A percentile compares a stretch with the other conserved stretches of the same genome.
These are phyloP conservation scores for Ogataea trehaloabstinens DNA, from an alignment of 805 yeast species.

Conservation along the genomic window DNA sequence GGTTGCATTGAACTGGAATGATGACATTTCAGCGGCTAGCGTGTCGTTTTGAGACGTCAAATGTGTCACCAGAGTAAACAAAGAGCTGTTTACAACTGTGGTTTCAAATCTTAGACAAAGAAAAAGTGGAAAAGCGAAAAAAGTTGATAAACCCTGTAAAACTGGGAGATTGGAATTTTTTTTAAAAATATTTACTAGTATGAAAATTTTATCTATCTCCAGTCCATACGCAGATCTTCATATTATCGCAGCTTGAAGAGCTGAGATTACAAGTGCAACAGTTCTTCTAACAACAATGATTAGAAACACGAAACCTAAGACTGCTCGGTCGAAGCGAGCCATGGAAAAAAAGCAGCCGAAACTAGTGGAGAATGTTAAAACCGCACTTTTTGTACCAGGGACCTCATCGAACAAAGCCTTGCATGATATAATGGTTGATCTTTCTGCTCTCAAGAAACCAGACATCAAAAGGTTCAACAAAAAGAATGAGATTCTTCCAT, in stretches of 20 bases:
- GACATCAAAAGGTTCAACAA: constrained; percentile 80
- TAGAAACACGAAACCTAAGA: constrained; percentile 76
- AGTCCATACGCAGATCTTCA: too few species aligned
- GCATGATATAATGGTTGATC: constrained; percentile 87
- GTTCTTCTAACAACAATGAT: too few species aligned
- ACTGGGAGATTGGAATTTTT: neutral
- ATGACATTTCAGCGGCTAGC: too few species aligned
- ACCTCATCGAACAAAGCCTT: constrained; percentile 71
- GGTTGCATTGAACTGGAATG: constrained; percentile 1
- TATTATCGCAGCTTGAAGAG: too few species aligned
- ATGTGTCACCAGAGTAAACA: too few species aligned
- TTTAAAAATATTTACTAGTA: neutral
- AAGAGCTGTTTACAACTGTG: too few species aligned
- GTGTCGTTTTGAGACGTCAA: too few species aligned
- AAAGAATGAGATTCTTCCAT: constrained; percentile 88
- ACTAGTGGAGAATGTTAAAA: constrained; percentile 83
- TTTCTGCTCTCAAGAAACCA: constrained; percentile 89
- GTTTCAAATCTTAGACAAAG: too few species aligned
- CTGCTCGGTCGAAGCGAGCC: constrained; percentile 94
- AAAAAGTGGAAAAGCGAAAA: too few species aligned
- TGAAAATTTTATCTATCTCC: too few species aligned
- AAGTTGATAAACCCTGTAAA: neutral
- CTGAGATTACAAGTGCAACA: too few species aligned
- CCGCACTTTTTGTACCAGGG: constrained; percentile 91
- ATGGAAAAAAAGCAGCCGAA: constrained; percentile 85